A percentile compares a stretch with the other conserved stretches of the same genome.
Conservation (phyloP, 768 basidiomycete genomes). For the Tylopilus intermedius region DNA sequence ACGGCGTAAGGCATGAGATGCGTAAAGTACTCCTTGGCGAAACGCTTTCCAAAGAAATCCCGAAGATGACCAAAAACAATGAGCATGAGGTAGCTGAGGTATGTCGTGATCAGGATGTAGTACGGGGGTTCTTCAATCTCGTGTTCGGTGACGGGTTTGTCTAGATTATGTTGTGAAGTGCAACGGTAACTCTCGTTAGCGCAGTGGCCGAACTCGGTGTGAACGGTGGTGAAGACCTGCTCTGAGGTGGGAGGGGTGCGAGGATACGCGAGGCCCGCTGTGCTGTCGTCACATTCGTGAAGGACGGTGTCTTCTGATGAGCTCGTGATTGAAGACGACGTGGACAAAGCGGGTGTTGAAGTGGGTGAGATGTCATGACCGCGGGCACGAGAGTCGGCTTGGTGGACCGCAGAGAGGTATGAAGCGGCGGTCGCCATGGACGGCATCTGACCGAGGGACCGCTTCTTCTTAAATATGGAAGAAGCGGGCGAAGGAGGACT, state of each 20-base stretch:
- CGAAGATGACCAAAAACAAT: constrained; percentile 89
- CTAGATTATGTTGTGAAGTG: constrained; percentile 53
- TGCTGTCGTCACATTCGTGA: constrained; percentile 48
- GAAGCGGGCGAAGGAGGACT: constrained; percentile 44
- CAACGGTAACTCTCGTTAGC: constrained; percentile 71
- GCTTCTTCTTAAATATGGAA: constrained; percentile 64
- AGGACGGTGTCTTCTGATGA: constrained; percentile 66
- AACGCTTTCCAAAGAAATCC: constrained; percentile 90
- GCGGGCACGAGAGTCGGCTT: constrained; percentile 67
- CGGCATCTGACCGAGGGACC: constrained; percentile 31
- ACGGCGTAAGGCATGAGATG: constrained; percentile 85
- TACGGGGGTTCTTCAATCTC: constrained; percentile 85
- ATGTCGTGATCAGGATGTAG: constrained; percentile 87
- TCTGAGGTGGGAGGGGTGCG: constrained; percentile 72
- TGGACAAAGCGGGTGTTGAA: constrained; percentile 67
- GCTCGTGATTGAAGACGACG: constrained; percentile 66
- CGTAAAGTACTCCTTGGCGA: constrained; percentile 61
- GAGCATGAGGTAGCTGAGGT: constrained; percentile 89
- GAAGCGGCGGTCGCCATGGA: constrained; percentile 50
- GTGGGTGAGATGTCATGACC: constrained; percentile 44
- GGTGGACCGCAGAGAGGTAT: constrained; percentile 56
- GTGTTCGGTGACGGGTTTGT: constrained; percentile 44
- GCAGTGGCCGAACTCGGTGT: constrained; percentile 93
- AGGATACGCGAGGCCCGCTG: constrained; percentile 59
- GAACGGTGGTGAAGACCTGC: constrained; percentile 70